A percentile compares a stretch with the other conserved stretches of the same genome.
phyloP scores from a whole-genome alignment of 2,329 filamentous ascomycete species.

The Talaromyces verruculosus region DNA sequence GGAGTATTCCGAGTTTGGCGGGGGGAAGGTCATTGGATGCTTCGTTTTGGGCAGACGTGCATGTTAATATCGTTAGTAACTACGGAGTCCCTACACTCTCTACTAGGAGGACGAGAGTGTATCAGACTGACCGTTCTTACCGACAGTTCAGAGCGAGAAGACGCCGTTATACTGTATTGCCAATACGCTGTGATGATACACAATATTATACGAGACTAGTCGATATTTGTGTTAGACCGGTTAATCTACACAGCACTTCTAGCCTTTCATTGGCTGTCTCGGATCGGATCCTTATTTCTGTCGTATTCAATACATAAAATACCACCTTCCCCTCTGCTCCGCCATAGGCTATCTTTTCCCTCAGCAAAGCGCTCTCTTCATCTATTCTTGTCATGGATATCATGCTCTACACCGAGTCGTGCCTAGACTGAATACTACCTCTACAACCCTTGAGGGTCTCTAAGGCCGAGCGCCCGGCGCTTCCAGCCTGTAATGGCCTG shows the following conservation, averaged over 20 bases:
- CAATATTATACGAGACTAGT: background rate
- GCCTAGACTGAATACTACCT: background rate
- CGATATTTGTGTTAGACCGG: background rate
- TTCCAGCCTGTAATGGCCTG: background rate
- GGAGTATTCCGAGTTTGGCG: constrained; percentile 32
- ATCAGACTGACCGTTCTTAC: background rate
- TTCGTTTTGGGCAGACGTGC: constrained; percentile 39
- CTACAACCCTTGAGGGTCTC: background rate
- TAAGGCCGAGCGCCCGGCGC: background rate
- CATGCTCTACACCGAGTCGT: constrained; percentile 7
- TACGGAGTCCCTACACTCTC: too few species aligned
- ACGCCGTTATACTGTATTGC: background rate
- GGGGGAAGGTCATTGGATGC: constrained; percentile 35
- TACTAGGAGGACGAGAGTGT: background rate
- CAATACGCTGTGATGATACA: background rate
- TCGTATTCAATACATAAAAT: background rate
- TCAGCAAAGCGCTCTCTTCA: constrained; percentile 5
- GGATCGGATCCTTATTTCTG: background rate
- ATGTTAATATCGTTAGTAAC: constrained; percentile 20
- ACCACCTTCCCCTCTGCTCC: background rate
- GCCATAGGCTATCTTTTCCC: background rate
- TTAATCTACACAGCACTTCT: background rate
- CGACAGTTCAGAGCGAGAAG: background rate
- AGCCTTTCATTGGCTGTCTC: background rate
- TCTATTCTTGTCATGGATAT: background rate